Percentiles rank a stretch among this genome's conserved stretches.
Evolutionary conservation across 768 basidiomycete genomes (phyloP).

Genomic region (Termitomyces sp.): DNA sequence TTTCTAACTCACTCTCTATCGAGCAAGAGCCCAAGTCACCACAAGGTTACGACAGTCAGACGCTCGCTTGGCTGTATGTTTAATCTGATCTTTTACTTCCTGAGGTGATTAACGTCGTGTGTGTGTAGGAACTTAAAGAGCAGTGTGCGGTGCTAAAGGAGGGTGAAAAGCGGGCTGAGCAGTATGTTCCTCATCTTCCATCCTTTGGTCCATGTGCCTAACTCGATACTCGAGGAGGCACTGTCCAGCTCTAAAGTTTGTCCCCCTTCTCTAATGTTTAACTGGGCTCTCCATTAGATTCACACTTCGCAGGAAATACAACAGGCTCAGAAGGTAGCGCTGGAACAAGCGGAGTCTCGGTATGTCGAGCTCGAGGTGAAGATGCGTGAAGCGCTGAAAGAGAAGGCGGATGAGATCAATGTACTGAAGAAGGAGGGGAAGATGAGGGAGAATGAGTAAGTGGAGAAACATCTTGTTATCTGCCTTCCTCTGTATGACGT

Average conservation of each 20-base stretch:
- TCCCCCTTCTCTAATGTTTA: background rate
- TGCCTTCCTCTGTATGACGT: background rate
- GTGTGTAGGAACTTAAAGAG: background rate
- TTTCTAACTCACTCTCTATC: background rate
- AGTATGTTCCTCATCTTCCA: background rate
- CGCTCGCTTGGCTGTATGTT: conserved; percentile 12
- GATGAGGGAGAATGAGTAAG: background rate
- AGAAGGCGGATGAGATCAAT: conserved; percentile 1
- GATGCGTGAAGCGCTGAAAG: background rate
- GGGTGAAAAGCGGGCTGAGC: background rate
- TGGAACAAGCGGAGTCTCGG: background rate
- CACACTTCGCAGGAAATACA: background rate
- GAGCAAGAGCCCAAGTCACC: background rate
- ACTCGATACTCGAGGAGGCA: background rate
- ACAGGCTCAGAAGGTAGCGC: background rate
- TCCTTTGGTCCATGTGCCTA: too few relatives aligned
- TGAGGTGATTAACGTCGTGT: background rate
- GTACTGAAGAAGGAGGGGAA: background rate
- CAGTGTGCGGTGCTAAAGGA: background rate
- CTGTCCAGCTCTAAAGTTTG: background rate
- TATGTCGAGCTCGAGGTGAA: conserved; percentile 1
- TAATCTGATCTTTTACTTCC: background rate
- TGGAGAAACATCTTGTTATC: background rate
- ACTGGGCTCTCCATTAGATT: background rate
- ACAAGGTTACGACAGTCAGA: conserved; percentile 6